Conservation (phyloP, 225 moss, liverwort and hornwort species). For the Bryum argenteum region DNA sequence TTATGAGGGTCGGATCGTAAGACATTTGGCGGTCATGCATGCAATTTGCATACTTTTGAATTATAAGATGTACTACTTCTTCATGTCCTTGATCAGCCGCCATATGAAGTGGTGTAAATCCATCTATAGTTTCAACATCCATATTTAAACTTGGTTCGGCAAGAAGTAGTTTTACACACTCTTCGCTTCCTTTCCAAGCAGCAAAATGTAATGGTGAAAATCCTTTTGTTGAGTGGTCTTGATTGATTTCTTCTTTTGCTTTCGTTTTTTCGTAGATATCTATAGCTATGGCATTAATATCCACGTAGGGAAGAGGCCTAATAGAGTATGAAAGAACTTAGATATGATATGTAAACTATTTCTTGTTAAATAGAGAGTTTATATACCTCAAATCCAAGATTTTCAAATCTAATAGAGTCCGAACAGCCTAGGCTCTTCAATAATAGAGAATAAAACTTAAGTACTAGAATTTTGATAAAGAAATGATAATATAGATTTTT, state of each 20-base stretch:
- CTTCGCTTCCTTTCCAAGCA: slow-evolving; percentile 35
- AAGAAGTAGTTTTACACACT: slow-evolving; percentile 26
- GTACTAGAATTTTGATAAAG: too few relatives aligned
- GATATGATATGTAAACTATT: too few relatives aligned
- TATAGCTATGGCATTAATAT: slow-evolving; percentile 33
- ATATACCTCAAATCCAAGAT: too few relatives aligned
- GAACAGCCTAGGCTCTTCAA: too few relatives aligned
- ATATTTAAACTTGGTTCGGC: slow-evolving; percentile 21
- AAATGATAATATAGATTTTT: too few relatives aligned
- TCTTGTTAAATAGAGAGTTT: too few relatives aligned
- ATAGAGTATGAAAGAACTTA: too few relatives aligned
- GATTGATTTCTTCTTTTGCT: background rate
- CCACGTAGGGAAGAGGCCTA: slow-evolving; percentile 7
- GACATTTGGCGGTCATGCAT: background rate
- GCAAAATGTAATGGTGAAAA: slow-evolving; percentile 34
- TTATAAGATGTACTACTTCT: slow-evolving; percentile 29
- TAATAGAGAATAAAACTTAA: too few relatives aligned
- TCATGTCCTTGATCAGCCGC: slow-evolving; percentile 32
- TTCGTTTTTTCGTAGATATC: slow-evolving; percentile 10
- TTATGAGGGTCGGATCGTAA: slow-evolving; percentile 10
- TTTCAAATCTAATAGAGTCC: too few relatives aligned
- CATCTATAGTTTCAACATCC: slow-evolving; percentile 28
- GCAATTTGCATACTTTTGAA: slow-evolving; percentile 25
- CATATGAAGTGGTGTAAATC: slow-evolving; percentile 35
- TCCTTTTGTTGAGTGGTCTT: slow-evolving; percentile 17